Base-by-base conservation (phyloP, 257 asterid species). In the Solanum okadae region DNA sequence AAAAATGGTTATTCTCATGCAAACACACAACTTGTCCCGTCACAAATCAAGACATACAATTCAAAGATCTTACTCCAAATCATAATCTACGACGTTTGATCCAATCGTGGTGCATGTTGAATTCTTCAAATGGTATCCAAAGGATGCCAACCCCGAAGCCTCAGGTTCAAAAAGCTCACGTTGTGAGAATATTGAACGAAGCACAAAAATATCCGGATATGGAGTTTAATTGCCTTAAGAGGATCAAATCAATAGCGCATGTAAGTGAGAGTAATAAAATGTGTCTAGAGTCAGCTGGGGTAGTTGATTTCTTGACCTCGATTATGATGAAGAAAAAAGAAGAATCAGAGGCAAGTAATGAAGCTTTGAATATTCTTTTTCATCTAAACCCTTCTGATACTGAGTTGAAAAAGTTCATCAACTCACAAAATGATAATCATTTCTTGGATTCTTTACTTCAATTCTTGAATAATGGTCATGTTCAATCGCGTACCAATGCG, bases 61-160 rank as follows among this genome's bases (percentile, higher is more conserved):
- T 59, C 88, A 87, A 86, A 6, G 95, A 92, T 83, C 93, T 96
- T 33, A 96, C 98, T 20, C 98, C 98, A 4, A 96, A 96, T 90
- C 96, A 94, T 89, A 96, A 91, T 1, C 96, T 96, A 29, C 90
- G 94, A 12, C 86, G 98, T 20, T 88, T 96, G 78, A 95, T 96
- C 83, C 98, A 96, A 76, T 85, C 95, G 0, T 94, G 98, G 99
- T 94, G 97, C 92, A 93, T 92, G 20, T 88, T 93, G 89, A 93
- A 95, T 81, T 86, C 98, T n/a, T 76, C 89, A 8, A 72, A 88
- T 59, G 94, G 94, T 18, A 20, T 92, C 49, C 94, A 95, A 29
- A 44, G 93, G 25, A 89, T 95, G 88, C 97, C 98, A 23, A 94
- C 98, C 1, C 98, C 98, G 3, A 95, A 92, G 42, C 91, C 95